A percentile compares a stretch with the other conserved stretches of the same genome.
phyloP scores from a whole-genome alignment of 345 rosid species.

The Carallia pectinifolia region DNA sequence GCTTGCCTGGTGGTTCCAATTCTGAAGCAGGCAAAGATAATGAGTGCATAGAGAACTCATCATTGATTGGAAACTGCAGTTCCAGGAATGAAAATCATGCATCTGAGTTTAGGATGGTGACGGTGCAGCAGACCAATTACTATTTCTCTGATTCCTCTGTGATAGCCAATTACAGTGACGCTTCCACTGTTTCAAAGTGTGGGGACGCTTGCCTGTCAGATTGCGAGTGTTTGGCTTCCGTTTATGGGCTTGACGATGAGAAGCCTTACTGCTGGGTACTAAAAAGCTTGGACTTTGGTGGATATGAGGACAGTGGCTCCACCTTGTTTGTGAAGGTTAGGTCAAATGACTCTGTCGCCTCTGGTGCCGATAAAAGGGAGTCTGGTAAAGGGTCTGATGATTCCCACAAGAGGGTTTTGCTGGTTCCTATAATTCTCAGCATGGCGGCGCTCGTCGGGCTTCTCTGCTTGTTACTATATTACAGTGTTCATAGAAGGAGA shows the following conservation, averaged over 20 bases:
- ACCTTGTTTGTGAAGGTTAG: constrained; percentile 68
- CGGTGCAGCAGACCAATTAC: constrained; percentile 74
- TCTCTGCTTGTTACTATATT: constrained; percentile 63
- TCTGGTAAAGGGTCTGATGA: constrained; percentile 18
- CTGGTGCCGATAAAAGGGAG: background rate
- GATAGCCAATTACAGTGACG: constrained; percentile 65
- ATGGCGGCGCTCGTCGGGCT: constrained; percentile 59
- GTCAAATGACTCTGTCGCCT: constrained; percentile 42
- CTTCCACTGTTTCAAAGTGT: constrained; percentile 48
- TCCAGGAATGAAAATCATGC: constrained; percentile 28
- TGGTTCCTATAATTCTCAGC: constrained; percentile 59
- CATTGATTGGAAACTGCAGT: constrained; percentile 45
- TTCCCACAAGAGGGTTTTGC: constrained; percentile 42
- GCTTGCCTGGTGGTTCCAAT: constrained; percentile 61
- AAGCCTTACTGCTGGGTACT: constrained; percentile 87
- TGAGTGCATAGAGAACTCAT: constrained; percentile 51
- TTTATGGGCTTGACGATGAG: constrained; percentile 84
- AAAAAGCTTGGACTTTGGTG: constrained; percentile 70
- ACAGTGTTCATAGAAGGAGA: constrained; percentile 56
- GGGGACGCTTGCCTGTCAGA: constrained; percentile 73
- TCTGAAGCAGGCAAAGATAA: constrained; percentile 24
- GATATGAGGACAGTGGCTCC: constrained; percentile 72
- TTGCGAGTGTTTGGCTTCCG: constrained; percentile 85
- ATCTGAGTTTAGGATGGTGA: constrained; percentile 42
- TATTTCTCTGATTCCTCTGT: constrained; percentile 64